Evolutionary conservation across 257 asterid genomes (phyloP).

Genomic region (Sherardia arvensis): DNA sequence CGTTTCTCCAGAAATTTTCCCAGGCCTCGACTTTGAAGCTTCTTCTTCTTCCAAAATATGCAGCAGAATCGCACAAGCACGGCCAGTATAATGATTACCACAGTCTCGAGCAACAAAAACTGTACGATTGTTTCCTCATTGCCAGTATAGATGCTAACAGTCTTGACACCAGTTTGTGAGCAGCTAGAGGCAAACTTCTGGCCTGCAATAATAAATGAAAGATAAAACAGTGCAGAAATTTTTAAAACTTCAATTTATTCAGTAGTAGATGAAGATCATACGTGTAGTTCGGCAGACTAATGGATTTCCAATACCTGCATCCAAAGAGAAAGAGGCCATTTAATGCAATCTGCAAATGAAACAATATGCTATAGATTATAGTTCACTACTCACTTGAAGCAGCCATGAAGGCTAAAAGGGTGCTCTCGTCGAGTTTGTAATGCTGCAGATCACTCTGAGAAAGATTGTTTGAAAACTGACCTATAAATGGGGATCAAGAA

Average conservation of each 20-base stretch:
- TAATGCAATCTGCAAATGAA: background rate
- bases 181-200: slow-evolving; percentile 72
- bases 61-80: slow-evolving; percentile 49
- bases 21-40: slow-evolving; percentile 57
- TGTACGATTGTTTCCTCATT: slow-evolving; percentile 45
- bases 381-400: slow-evolving; percentile 56
- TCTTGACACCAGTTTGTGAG: slow-evolving; percentile 44
- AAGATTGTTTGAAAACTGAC: slow-evolving; percentile 41
- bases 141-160: slow-evolving; percentile 43
- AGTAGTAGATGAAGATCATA: slow-evolving; percentile 17
- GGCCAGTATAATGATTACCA: slow-evolving; percentile 44
- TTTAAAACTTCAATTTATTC: background rate
- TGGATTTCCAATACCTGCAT: slow-evolving; percentile 60
- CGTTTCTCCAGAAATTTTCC: slow-evolving; percentile 82
- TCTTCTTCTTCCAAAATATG: slow-evolving; percentile 76
- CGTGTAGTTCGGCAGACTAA: slow-evolving; percentile 62
- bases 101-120: slow-evolving; percentile 63
- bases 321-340: background rate
- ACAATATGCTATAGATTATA: background rate
- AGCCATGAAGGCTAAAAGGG: slow-evolving; percentile 49
- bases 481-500: slow-evolving; percentile 24
- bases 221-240: background rate
- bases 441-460: slow-evolving; percentile 54
- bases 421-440: slow-evolving; percentile 60
- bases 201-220: slow-evolving; percentile 33